These are phyloP conservation scores for Hanseniaspora occidentalis DNA, from an alignment of 805 yeast genomes.

Conservation along the genomic window DNA sequence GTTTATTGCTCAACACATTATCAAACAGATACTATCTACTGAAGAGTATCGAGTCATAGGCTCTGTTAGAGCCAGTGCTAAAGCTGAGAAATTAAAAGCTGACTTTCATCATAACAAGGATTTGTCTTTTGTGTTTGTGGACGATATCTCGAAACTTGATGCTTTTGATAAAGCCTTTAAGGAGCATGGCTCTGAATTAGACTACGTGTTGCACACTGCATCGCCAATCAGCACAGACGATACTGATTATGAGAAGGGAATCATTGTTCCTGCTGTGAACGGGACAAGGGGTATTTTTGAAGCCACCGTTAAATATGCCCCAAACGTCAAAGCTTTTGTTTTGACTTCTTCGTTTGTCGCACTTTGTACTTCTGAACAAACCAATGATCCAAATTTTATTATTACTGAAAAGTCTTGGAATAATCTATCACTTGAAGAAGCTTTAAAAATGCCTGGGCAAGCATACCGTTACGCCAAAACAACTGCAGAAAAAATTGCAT, in stretches of 20 bases:
- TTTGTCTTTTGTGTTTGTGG: slow-evolving; percentile 22
- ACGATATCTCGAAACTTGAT: slow-evolving; percentile 22
- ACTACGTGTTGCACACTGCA: slow-evolving; percentile 36
- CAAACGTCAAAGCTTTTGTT: slow-evolving; percentile 33
- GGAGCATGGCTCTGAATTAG: slow-evolving; percentile 27
- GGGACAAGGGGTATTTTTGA: slow-evolving; percentile 38
- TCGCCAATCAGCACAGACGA: slow-evolving; percentile 30
- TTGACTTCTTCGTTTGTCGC: slow-evolving; percentile 48
- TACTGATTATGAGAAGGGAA: slow-evolving; percentile 34
- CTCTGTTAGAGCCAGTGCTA: slow-evolving; percentile 33
- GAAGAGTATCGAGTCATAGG: slow-evolving; percentile 33
- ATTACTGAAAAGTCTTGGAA: slow-evolving; percentile 28
- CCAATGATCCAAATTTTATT: slow-evolving; percentile 9
- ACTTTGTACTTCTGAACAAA: slow-evolving; percentile 13
- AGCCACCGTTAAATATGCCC: slow-evolving; percentile 30
- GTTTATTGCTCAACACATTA: slow-evolving; percentile 38
- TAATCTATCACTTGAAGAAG: slow-evolving; percentile 21
- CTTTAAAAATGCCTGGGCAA: slow-evolving; percentile 12
- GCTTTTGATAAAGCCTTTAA: slow-evolving; percentile 36
- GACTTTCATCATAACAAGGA: slow-evolving; percentile 18
- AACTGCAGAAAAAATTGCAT: slow-evolving; percentile 41
- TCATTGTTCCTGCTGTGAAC: slow-evolving; percentile 39
- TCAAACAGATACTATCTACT: slow-evolving; percentile 27
- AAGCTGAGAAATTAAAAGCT: slow-evolving; percentile 27
- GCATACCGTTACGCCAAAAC: slow-evolving; percentile 34